A percentile compares a stretch with the other conserved stretches of the same genome.
Evolutionary conservation across 495 filamentous ascomycete species (phyloP).

Genomic region (Stereocaulon alpinum): DNA sequence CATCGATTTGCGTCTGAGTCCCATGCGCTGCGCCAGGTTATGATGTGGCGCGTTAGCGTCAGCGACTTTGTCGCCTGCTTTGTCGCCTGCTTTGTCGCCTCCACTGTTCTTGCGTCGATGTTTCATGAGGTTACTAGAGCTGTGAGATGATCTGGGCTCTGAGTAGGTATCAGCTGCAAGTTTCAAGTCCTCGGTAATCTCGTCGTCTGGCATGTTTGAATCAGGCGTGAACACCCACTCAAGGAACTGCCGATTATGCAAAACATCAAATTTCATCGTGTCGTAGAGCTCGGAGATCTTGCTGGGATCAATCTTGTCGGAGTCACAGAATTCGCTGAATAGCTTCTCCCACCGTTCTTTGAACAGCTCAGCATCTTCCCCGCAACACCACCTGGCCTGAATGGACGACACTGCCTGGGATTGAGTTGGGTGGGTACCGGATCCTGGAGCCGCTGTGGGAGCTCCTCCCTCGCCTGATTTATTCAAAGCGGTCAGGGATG

Average conservation of each 20-base stretch:
- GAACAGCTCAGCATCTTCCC: slow-evolving; percentile 90
- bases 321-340: slow-evolving; percentile 90
- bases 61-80: slow-evolving; percentile 25
- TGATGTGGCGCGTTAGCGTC: slow-evolving; percentile 23
- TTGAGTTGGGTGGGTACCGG: slow-evolving; percentile 21
- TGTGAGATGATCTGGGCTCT: not conserved
- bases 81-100: slow-evolving; percentile 21
- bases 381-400: slow-evolving; percentile 90
- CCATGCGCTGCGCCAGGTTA: slow-evolving; percentile 39
- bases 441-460: slow-evolving; percentile 1
- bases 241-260: slow-evolving; percentile 93
- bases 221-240: slow-evolving; percentile 94
- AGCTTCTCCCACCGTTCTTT: slow-evolving; percentile 98
- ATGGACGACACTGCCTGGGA: slow-evolving; percentile 55
- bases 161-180: slow-evolving; percentile 22
- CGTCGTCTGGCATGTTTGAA: slow-evolving; percentile 55
- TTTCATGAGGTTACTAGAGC: slow-evolving; percentile 2
- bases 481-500: slow-evolving; percentile 38
- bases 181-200: slow-evolving; percentile 28
- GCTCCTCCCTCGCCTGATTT: slow-evolving; percentile 31
- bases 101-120: slow-evolving; percentile 17
- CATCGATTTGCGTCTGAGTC: slow-evolving; percentile 35
- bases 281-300: slow-evolving; percentile 97
- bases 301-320: slow-evolving; percentile 94
- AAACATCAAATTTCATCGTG: slow-evolving; percentile 97